phyloP scores from a whole-genome alignment of 139 green algal species.

The Haematococcus sp. region DNA sequence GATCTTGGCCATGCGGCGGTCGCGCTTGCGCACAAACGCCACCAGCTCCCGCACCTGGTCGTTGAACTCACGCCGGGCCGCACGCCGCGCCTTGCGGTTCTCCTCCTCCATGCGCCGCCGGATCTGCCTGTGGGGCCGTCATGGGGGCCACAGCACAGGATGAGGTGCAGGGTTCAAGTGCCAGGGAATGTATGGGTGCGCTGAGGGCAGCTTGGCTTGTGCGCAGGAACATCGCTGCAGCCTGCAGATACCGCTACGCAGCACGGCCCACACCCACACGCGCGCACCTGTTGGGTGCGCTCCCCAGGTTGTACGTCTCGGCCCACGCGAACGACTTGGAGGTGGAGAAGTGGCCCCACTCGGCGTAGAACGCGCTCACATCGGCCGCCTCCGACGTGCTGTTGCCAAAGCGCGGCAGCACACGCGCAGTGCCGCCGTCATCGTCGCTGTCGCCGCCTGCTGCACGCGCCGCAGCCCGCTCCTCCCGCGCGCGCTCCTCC shows the following conservation, averaged over 20 bases:
- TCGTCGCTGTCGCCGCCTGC: conserved; percentile 3
- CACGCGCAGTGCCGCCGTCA: neutral
- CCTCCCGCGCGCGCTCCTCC: conserved; percentile 54
- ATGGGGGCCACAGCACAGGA: no score
- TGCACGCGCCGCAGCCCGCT: neutral
- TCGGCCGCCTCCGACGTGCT: conserved; percentile 26
- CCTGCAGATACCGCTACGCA: neutral
- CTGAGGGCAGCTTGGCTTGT: no score
- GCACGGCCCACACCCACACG: neutral
- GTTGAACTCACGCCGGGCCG: conserved; percentile 65
- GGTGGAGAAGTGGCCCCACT: conserved; percentile 81
- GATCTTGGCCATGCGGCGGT: conserved; percentile 71
- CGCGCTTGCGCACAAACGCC: conserved; percentile 84
- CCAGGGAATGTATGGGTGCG: neutral
- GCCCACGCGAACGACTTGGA: conserved; percentile 85
- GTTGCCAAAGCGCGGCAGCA: conserved; percentile 20
- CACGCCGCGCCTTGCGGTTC: conserved; percentile 71
- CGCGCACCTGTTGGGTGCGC: conserved; percentile 73
- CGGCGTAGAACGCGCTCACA: conserved; percentile 82
- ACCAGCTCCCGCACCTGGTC: conserved; percentile 85
- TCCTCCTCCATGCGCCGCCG: conserved; percentile 91
- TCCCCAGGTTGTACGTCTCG: conserved; percentile 80
- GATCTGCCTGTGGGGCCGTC: conserved; percentile 50
- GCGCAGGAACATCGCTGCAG: no score
- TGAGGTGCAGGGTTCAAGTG: neutral